Percentiles rank a stretch among this genome's conserved stretches.
Conservation (phyloP, 1,139 yeast species). For the Candida pseudocylindracea region DNA sequence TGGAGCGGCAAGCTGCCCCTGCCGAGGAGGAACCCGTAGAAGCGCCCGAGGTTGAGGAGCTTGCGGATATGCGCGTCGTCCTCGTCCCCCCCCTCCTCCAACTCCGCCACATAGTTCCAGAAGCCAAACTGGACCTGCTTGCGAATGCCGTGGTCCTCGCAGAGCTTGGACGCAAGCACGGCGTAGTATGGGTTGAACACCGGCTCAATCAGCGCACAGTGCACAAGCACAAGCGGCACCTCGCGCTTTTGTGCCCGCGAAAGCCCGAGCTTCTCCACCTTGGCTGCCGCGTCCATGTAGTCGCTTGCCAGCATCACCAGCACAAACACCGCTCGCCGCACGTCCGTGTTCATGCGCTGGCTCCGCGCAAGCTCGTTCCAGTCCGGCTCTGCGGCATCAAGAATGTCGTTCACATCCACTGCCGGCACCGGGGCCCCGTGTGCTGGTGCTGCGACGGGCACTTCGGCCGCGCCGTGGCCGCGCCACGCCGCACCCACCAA, state of each 20-base stretch:
- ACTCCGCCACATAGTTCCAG: no score
- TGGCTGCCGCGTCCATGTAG: conserved; percentile 67
- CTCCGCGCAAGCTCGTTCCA: conserved; percentile 74
- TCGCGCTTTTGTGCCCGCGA: conserved; percentile 76
- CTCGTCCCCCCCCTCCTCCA: conserved; percentile 47
- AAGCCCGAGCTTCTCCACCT: conserved; percentile 57
- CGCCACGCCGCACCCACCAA: conserved; percentile 95
- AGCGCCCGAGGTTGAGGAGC: conserved; percentile 52
- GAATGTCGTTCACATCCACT: conserved; percentile 28
- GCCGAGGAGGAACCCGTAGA: conserved; percentile 54
- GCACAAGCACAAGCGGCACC: conserved; percentile 65
- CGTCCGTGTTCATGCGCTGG: conserved; percentile 89
- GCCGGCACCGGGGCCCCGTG: no score
- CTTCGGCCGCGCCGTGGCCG: conserved; percentile 21
- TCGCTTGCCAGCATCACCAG: conserved; percentile 93
- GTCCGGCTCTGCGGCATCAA: conserved; percentile 66
- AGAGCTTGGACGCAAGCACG: conserved; percentile 51
- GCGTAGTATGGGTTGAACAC: conserved; percentile 85
- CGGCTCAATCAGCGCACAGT: conserved; percentile 70
- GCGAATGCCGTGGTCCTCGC: conserved; percentile 45
- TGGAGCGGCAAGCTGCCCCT: conserved; percentile 59
- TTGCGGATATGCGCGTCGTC: conserved; percentile 24
- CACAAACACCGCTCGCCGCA: conserved; percentile 80
- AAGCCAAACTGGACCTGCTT: conserved; percentile 75
- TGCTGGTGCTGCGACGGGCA: background rate